Base-by-base conservation (phyloP, 176 grass and related monocot genomes). In the Oryza meyeriana region DNA sequence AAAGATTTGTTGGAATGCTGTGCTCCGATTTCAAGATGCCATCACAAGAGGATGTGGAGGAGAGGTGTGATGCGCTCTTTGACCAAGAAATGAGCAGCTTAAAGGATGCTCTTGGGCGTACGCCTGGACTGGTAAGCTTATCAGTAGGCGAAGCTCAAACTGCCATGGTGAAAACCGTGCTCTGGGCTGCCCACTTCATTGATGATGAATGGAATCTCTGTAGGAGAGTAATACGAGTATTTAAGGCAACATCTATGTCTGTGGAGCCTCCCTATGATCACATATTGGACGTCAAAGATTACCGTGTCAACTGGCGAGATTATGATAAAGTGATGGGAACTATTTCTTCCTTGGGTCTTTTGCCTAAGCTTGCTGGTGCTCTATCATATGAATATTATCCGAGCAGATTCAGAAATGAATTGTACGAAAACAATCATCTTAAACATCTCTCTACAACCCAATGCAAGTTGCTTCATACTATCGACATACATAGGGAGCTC, bases 281-380 rank as follows among this genome's bases (percentile, higher is more conserved):
- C 16, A 50, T 50, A 50, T 18, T 50, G 47, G 47, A 50, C 17
- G 5, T 20, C 47, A 50, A 50, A 18, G 47, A 50, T 50, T 50
- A 6, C 16, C 1, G 0, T 50, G 0, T 0, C 47, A 0, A 6
- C 16, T 20, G 0, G 16, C 0, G 2, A 0, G 0, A 47, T 61
- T 24, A 9, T 61, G 58, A 25, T 61, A 1, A 61, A 10, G 0
- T 25, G 58, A 5, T 11, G 8, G 24, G 12, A 61, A 27, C 25
- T 25, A 27, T 61, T 27, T 61, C n/a, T 61, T 8, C 18, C 3
- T 61, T 0, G 22, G 57, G 57, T 61, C 0, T 61, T 25, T 25
- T 8, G 1, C 0, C 8, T 61, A 26, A 25, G 57, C 22, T 61
- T 61, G 0, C 1, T 12, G 9, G 6, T 4, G 2, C n/a, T n/a